These are phyloP conservation scores for Fusarium udum DNA, from an alignment of 2,329 filamentous ascomycete species.

Conservation along the genomic window DNA sequence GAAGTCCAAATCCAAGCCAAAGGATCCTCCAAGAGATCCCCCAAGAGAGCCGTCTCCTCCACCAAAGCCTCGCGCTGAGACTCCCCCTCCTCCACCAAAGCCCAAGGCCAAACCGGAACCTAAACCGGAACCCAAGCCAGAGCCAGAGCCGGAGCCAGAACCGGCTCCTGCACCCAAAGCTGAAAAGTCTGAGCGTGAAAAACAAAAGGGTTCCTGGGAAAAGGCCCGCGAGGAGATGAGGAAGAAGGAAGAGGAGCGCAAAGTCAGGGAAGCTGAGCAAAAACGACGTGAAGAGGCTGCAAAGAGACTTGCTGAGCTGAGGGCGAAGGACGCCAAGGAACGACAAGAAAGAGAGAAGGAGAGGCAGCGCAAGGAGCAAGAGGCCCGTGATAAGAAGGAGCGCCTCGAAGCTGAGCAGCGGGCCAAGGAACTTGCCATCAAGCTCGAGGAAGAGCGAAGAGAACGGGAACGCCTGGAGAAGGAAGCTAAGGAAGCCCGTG, in stretches of 20 bases:
- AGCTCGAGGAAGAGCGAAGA: slow-evolving; percentile 50
- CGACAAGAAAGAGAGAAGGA: slow-evolving; percentile 54
- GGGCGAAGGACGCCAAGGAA: slow-evolving; percentile 64
- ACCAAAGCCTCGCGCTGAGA: slow-evolving; percentile 28
- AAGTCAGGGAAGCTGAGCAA: slow-evolving; percentile 67
- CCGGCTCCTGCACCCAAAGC: slow-evolving; percentile 25
- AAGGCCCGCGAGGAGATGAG: slow-evolving; percentile 74
- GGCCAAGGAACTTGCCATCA: slow-evolving; percentile 48
- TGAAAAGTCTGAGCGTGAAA: slow-evolving; percentile 41
- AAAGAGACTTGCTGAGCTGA: slow-evolving; percentile 61
- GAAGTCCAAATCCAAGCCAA: slow-evolving; percentile 10
- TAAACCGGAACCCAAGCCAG: slow-evolving; percentile 3
- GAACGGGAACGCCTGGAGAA: slow-evolving; percentile 58
- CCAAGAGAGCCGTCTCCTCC: slow-evolving; percentile 37
- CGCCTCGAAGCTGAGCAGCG: slow-evolving; percentile 43
- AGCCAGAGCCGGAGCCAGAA: slow-evolving; percentile 31
- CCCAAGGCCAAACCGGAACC: slow-evolving; percentile 33
- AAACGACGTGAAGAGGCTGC: slow-evolving; percentile 67
- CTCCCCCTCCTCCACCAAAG: slow-evolving; percentile 36
- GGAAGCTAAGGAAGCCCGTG: slow-evolving; percentile 51
- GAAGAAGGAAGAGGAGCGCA: slow-evolving; percentile 71
- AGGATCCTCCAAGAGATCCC: slow-evolving; percentile 20
- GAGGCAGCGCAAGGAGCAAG: slow-evolving; percentile 50
- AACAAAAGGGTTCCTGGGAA: slow-evolving; percentile 68
- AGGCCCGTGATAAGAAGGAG: slow-evolving; percentile 43